Conservation (phyloP, 1,284 basidiomycete species). For the Malassezia slooffiae region DNA sequence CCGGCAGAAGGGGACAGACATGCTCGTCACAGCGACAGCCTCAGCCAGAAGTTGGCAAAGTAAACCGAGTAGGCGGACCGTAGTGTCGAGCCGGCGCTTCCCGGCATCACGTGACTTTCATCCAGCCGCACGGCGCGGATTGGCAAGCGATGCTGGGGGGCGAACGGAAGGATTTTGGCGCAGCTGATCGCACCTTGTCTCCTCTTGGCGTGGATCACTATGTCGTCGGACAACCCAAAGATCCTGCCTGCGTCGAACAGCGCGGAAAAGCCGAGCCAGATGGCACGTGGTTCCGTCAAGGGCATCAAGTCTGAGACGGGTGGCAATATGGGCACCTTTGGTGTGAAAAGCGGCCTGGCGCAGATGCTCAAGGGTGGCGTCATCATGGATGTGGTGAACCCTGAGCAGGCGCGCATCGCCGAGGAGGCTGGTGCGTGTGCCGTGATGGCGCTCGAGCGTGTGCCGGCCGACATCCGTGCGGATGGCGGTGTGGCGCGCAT, state of each 20-base stretch:
- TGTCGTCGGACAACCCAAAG: constrained; percentile 46
- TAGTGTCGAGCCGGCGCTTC: too few species aligned
- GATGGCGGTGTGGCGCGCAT: constrained; percentile 46
- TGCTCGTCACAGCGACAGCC: too few species aligned
- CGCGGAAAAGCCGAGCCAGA: constrained; percentile 30
- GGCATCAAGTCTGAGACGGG: constrained; percentile 53
- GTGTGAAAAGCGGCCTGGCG: constrained; percentile 63
- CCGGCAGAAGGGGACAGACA: constrained; percentile 15
- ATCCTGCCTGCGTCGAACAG: constrained; percentile 34
- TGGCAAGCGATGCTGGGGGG: constrained; percentile 50
- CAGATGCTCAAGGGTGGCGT: constrained; percentile 49
- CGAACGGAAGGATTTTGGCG: constrained; percentile 20
- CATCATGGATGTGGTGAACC: constrained; percentile 56
- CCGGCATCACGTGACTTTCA: constrained; percentile 10
- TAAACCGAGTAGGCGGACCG: too few species aligned
- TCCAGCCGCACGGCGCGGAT: too few species aligned
- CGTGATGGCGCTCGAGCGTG: constrained; percentile 79
- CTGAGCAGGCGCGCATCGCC: constrained; percentile 81
- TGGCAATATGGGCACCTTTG: constrained; percentile 68
- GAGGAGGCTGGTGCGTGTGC: constrained; percentile 96
- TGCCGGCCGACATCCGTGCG: constrained; percentile 75
- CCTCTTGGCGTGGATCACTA: too few species aligned
- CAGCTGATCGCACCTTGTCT: too few species aligned
- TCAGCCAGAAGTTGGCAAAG: too few species aligned
- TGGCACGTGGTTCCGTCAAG: constrained; percentile 48